Base-by-base conservation (phyloP, 208 protist species). In the Novymonas esmeraldas region DNA sequence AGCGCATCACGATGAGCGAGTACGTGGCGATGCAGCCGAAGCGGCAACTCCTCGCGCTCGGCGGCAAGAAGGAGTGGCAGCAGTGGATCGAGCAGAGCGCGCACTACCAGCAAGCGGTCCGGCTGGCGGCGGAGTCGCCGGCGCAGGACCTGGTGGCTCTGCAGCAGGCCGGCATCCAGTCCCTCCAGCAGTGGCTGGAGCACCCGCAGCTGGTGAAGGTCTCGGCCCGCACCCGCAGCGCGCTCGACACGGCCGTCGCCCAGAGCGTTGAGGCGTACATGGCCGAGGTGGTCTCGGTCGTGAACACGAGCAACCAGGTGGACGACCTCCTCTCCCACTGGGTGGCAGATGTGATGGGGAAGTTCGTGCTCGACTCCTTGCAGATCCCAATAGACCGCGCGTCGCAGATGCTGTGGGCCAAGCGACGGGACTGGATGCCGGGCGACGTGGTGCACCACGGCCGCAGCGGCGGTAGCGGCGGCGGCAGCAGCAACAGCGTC, bases 141-240 rank as follows among this genome's bases (percentile, higher is more conserved):
- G 73, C 75, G 46, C 76, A 88, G 48, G 89, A 95, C 64, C 45
- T 91, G 38, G 57, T 57, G 14, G 85, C 85, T 22, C 57, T 95
- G 71, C 80, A 82, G 48, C 73, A 88, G 51, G 89, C 86, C 22
- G 89, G 89, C 28, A 82, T 95, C n/a, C 61, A 73, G 31, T 87
- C 81, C 5, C 75, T 95, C 10, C 79, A 92, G 64, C 89, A 95
- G 71, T 95, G 89, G 86, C 67, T 84, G 2, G 89, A 92, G 68
- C 85, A 87, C 49, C 84, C 82, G 26, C 67, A 89, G 69, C 65
- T 91, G 16, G 86, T 95, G 52, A 73, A 76, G 55, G 86, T 95
- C n/a, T 90, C 84, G 13, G 77, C 82, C 3, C 80, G 64, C 51
- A 95, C 86, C 58, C 78, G 84, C 39, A 85, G 84, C 64, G 75